Percentiles rank a stretch among this genome's conserved stretches.
Conservation (phyloP, 164 flowering plant species). For the Magnolia officinalis region DNA sequence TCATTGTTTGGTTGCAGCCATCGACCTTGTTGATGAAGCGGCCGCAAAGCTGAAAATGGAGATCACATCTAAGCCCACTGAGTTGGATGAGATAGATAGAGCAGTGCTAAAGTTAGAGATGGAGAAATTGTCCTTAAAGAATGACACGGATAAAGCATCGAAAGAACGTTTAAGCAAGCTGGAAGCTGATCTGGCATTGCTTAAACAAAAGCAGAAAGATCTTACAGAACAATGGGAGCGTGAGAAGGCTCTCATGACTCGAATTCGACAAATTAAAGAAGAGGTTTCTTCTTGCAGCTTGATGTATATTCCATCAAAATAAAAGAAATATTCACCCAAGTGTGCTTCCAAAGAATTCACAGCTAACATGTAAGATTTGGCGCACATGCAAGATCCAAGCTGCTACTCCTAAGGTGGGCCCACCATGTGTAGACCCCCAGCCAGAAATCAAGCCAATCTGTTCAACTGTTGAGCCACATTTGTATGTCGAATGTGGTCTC, state of each 20-base stretch:
- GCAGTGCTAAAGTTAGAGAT: constrained; percentile 80
- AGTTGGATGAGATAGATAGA: constrained; percentile 90
- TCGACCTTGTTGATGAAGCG: constrained; percentile 98
- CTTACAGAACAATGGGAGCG: constrained; percentile 73
- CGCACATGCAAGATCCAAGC: too few species aligned
- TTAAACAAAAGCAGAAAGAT: constrained; percentile 79
- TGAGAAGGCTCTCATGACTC: constrained; percentile 74
- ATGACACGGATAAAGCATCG: constrained; percentile 81
- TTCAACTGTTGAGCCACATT: background rate
- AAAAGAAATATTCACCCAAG: background rate
- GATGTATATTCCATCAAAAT: background rate
- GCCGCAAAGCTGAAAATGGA: constrained; percentile 99
- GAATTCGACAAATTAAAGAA: constrained; percentile 76
- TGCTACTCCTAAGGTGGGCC: too few species aligned
- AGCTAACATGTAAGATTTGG: too few species aligned
- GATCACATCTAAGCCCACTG: constrained; percentile 93
- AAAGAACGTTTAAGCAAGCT: constrained; percentile 77
- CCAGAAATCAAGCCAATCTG: too few species aligned
- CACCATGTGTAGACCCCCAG: too few species aligned
- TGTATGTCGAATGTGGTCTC: background rate
- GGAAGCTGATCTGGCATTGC: constrained; percentile 60
- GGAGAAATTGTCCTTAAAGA: constrained; percentile 86
- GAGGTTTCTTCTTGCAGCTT: constrained; percentile 49
- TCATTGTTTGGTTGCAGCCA: constrained; percentile 42
- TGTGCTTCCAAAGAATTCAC: background rate